These are phyloP conservation scores for Neurospora crassa DNA, from an alignment of 2,329 filamentous ascomycete species.

Conservation along the genomic window DNA sequence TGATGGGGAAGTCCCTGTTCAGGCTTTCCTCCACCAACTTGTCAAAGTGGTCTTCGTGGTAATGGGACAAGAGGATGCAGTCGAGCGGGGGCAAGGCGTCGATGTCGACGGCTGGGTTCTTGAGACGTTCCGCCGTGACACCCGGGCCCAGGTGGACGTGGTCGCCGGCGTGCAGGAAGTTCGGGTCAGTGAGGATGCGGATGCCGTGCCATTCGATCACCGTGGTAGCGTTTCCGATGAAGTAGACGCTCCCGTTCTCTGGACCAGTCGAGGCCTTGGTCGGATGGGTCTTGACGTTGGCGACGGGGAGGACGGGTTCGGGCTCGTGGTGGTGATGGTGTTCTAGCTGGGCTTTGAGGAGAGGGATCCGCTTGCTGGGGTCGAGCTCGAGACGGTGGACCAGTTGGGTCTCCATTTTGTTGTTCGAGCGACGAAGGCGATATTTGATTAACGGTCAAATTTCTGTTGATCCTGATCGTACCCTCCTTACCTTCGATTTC, in stretches of 20 bases:
- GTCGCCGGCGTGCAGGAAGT: constrained; percentile 57
- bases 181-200: constrained; percentile 48
- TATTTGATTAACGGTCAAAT: background rate
- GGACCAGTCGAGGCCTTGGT: constrained; percentile 2
- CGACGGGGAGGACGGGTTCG: constrained; percentile 13
- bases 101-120: constrained; percentile 51
- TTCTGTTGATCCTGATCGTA: background rate
- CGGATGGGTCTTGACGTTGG: constrained; percentile 20
- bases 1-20: constrained; percentile 45
- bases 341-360: constrained; percentile 19
- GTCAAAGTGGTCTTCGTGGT: constrained; percentile 45
- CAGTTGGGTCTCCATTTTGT: background rate
- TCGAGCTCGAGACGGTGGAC: constrained; percentile 8
- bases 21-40: constrained; percentile 28
- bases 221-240: constrained; percentile 48
- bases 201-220: constrained; percentile 43
- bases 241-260: constrained; percentile 38
- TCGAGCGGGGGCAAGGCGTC: constrained; percentile 51
- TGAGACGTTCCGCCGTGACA: constrained; percentile 43
- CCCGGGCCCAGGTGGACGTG: constrained; percentile 58
- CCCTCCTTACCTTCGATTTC: background rate
- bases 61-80: constrained; percentile 51
- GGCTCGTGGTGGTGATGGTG: constrained; percentile 9
- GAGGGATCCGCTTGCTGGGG: constrained; percentile 18
- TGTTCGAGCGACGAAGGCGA: background rate